A percentile compares a stretch with the other conserved stretches of the same genome.
These are phyloP conservation scores for Dendrobium chrysotoxum DNA, from an alignment of 106 monocot genomes.

Conservation along the genomic window DNA sequence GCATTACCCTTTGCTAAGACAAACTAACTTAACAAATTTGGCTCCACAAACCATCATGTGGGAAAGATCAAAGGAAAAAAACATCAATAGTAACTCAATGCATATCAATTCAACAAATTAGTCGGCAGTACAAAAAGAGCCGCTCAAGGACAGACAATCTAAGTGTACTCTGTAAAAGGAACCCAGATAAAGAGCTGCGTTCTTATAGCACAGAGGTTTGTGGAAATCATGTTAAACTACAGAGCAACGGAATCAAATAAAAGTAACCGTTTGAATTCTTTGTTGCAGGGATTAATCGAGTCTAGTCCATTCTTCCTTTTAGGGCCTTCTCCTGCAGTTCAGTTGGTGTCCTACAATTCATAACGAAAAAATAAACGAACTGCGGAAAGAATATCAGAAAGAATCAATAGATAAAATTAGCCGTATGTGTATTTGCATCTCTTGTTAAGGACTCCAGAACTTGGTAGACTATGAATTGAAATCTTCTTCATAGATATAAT, in stretches of 20 bases:
- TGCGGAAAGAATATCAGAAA: neutral
- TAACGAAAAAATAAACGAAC: neutral
- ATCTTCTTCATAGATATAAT: no score
- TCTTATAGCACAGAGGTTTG: neutral
- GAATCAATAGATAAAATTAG: no score
- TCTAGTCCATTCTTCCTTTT: conserved; percentile 75
- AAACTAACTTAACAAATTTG: no score
- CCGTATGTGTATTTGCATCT: no score
- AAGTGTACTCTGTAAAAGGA: neutral
- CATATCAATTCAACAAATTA: neutral
- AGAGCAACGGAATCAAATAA: neutral
- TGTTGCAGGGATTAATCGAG: neutral
- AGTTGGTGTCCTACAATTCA: conserved; percentile 54
- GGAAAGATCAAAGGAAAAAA: no score
- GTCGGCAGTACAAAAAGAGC: neutral
- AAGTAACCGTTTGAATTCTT: neutral
- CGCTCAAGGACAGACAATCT: neutral
- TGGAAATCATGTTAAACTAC: neutral
- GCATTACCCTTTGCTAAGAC: no score
- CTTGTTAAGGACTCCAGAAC: no score
- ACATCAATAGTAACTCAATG: neutral
- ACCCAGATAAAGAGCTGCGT: neutral
- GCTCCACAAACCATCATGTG: no score
- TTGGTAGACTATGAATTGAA: no score
- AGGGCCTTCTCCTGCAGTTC: conserved; percentile 70